Evolutionary conservation across 257 asterid genomes (phyloP).

Genomic region (Schizonepeta tenuifolia): DNA sequence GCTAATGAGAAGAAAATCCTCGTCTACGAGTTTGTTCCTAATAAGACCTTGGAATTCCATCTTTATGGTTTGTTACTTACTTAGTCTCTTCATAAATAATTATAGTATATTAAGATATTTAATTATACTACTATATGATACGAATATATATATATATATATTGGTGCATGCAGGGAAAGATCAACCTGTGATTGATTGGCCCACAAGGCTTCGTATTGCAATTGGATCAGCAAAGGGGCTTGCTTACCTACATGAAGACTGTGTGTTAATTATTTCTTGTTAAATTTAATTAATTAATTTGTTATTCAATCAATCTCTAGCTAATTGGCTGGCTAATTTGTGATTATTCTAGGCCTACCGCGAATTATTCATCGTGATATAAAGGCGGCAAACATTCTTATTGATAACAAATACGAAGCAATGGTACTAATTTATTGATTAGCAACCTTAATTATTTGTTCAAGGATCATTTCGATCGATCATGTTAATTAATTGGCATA

Average conservation of each 20-base stretch:
- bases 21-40: conserved; percentile 82
- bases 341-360: conserved; percentile 48
- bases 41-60: conserved; percentile 81
- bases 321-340: not conserved
- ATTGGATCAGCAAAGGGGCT: conserved; percentile 93
- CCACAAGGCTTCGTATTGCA: conserved; percentile 76
- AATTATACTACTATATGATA: no score
- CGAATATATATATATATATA: no score
- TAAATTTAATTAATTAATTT: no score
- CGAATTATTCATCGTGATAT: conserved; percentile 67
- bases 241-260: conserved; percentile 93
- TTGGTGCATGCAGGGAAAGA: conserved; percentile 87
- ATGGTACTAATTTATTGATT: conserved; percentile 38
- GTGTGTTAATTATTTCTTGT: conserved; percentile 58
- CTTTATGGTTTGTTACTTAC: conserved; percentile 53
- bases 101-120: no score
- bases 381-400: conserved; percentile 65
- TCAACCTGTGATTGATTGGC: conserved; percentile 77
- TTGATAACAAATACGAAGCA: conserved; percentile 63
- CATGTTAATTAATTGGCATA: no score
- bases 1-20: conserved; percentile 66
- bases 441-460: not conserved
- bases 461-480: no score
- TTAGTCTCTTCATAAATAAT: no score
- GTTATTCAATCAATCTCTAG: no score